These are phyloP conservation scores for Irpex rosettiformis DNA, from an alignment of 1,284 basidiomycete species.

Conservation along the genomic window DNA sequence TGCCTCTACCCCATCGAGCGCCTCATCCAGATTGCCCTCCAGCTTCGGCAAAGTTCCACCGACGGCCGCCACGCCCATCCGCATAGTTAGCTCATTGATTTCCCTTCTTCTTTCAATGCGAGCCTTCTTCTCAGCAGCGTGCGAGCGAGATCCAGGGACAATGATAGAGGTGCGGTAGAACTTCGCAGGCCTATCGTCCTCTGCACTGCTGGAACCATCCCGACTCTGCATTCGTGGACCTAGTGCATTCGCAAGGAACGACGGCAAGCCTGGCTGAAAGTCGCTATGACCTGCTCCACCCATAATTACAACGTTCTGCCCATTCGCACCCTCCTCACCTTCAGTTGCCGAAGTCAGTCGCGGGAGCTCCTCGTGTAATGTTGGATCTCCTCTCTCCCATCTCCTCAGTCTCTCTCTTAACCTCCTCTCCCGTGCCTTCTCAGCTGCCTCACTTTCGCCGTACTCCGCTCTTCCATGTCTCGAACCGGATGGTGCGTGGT, in stretches of 20 bases:
- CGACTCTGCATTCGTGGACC: neutral
- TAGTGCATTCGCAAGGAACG: conserved; percentile 13
- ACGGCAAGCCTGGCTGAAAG: conserved; percentile 23
- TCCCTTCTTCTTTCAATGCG: conserved; percentile 64
- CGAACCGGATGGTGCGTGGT: conserved; percentile 10
- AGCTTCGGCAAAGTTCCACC: conserved; percentile 61
- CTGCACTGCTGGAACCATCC: conserved; percentile 7
- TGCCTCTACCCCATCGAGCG: conserved; percentile 16
- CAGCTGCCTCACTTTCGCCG: conserved; percentile 61
- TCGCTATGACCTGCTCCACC: conserved; percentile 39
- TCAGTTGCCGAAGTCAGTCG: conserved; percentile 39
- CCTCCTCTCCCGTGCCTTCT: conserved; percentile 64
- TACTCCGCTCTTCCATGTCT: conserved; percentile 43
- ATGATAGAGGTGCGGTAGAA: conserved; percentile 75
- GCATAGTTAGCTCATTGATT: conserved; percentile 75
- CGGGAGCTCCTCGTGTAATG: conserved; percentile 59
- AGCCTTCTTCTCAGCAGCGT: conserved; percentile 49
- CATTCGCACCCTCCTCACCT: conserved; percentile 33
- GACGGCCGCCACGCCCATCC: conserved; percentile 72
- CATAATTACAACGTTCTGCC: conserved; percentile 43
- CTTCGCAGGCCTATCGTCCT: conserved; percentile 27
- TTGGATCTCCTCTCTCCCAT: conserved; percentile 63
- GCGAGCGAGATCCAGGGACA: conserved; percentile 62
- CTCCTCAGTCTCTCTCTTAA: conserved; percentile 61
- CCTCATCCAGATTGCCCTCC: conserved; percentile 23